Percentiles rank a stretch among this genome's conserved stretches.
Evolutionary conservation across 1,284 basidiomycete species (phyloP).

Genomic region (Kalmanozyma brasiliensis): DNA sequence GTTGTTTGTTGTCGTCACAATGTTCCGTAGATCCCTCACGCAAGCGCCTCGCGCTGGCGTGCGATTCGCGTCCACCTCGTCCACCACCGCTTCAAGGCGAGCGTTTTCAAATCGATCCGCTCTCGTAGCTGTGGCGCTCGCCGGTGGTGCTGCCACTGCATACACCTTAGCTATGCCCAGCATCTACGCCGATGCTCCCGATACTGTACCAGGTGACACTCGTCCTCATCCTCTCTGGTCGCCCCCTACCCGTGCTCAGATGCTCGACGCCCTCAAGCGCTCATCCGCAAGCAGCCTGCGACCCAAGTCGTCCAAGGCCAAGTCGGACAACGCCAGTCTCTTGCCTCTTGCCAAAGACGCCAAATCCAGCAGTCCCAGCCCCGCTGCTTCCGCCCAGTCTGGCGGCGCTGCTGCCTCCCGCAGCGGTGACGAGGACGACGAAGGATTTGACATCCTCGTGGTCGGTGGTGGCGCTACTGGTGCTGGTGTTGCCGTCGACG

Average conservation of each 20-base stretch:
- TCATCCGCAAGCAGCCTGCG: constrained; percentile 58
- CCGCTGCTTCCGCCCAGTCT: constrained; percentile 50
- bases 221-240: constrained; percentile 64
- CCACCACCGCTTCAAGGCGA: constrained; percentile 22
- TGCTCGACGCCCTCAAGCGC: constrained; percentile 65
- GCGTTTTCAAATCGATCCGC: constrained; percentile 22
- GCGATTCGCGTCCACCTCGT: constrained; percentile 43
- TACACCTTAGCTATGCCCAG: constrained; percentile 26
- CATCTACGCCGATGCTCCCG: constrained; percentile 46
- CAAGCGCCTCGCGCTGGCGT: constrained; percentile 31
- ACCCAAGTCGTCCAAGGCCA: constrained; percentile 48
- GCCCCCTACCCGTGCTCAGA: constrained; percentile 65
- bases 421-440: constrained; percentile 50
- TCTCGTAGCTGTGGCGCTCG: constrained; percentile 27
- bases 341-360: constrained; percentile 48
- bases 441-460: constrained; percentile 76
- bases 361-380: constrained; percentile 57
- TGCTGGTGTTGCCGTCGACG: constrained; percentile 92
- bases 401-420: constrained; percentile 25
- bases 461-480: constrained; percentile 93
- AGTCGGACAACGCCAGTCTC: constrained; percentile 49
- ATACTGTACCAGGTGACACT: constrained; percentile 53
- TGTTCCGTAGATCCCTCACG: constrained; percentile 45
- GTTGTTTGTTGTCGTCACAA: too few relatives aligned
- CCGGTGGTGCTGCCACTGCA: constrained; percentile 41